Evolutionary conservation across 768 basidiomycete genomes (phyloP).

Genomic region (Boletales sp.): DNA sequence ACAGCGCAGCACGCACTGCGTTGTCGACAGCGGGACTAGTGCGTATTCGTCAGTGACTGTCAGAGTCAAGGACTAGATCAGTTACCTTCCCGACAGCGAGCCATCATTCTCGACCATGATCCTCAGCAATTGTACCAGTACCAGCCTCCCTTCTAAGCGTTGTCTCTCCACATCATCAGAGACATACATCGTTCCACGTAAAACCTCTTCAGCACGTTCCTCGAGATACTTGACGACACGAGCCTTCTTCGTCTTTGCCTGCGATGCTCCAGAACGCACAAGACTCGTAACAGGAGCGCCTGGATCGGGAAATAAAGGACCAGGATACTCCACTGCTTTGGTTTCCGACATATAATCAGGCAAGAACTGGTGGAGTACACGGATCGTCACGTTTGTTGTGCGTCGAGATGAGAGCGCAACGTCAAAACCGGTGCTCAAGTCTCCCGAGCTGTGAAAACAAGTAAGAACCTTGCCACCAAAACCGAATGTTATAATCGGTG

Average conservation of each 20-base stretch:
- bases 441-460: constrained; percentile 75
- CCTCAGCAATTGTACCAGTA: constrained; percentile 69
- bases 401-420: constrained; percentile 70
- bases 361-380: constrained; percentile 63
- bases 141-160: constrained; percentile 71
- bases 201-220: constrained; percentile 71
- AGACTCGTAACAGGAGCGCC: constrained; percentile 61
- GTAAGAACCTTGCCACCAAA: constrained; percentile 90
- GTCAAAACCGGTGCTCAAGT: constrained; percentile 71
- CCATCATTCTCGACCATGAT: constrained; percentile 90
- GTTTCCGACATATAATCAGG: constrained; percentile 60
- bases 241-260: constrained; percentile 81
- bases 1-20: constrained; percentile 69
- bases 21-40: constrained; percentile 62
- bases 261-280: constrained; percentile 58
- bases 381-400: constrained; percentile 66
- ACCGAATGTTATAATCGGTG: constrained; percentile 85
- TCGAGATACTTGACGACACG: constrained; percentile 75
- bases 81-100: constrained; percentile 76
- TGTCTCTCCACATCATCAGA: constrained; percentile 49
- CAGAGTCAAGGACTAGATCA: not conserved
- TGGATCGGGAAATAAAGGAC: constrained; percentile 80
- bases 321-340: constrained; percentile 67
- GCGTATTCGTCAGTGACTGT: constrained; percentile 15
- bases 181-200: constrained; percentile 72